phyloP scores from a whole-genome alignment of 1,139 yeast genomes.

The Diutina sp. region DNA sequence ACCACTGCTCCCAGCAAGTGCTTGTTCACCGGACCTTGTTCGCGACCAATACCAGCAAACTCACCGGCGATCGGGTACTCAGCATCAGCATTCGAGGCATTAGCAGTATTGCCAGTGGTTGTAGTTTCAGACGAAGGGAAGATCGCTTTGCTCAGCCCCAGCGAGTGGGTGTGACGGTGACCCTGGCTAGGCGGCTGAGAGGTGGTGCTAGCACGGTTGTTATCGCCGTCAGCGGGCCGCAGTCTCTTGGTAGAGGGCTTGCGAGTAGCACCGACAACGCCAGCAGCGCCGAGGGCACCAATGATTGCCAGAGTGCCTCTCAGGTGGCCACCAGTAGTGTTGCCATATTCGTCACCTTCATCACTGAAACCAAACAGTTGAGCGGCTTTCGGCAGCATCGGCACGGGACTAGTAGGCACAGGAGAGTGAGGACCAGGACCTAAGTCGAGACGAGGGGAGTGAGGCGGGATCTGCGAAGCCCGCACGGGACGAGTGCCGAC shows the following conservation, averaged over 20 bases:
- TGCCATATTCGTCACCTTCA: not conserved
- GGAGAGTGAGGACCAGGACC: not conserved
- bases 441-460: not conserved
- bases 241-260: not conserved
- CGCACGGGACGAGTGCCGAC: not conserved
- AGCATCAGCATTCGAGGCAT: not conserved
- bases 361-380: not conserved
- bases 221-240: not conserved
- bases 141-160: not conserved
- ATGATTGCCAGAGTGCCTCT: not conserved
- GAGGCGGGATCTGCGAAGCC: not conserved
- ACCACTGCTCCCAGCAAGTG: not conserved
- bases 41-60: not conserved
- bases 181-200: not conserved
- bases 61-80: not conserved
- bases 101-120: not conserved
- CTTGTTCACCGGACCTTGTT: not conserved
- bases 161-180: not conserved
- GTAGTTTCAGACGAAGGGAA: not conserved
- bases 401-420: not conserved
- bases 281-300: not conserved
- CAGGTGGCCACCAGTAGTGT: not conserved
- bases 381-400: not conserved
- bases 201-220: not conserved
- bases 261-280: not conserved